Conservation (phyloP, 75 land plant genomes). For the Cunninghamia lanceolata region DNA sequence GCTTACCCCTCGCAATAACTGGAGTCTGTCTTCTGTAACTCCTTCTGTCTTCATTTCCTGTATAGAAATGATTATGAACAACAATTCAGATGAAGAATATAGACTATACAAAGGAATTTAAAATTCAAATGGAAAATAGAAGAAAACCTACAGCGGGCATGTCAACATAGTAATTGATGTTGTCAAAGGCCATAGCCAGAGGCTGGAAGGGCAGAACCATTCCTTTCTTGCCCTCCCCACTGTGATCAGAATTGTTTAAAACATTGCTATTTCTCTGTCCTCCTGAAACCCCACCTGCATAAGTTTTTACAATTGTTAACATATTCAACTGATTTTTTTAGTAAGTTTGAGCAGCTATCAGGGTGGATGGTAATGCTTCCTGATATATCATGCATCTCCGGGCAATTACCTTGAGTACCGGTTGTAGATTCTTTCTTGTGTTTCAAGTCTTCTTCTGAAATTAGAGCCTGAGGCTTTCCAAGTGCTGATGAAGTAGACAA, state of each 20-base stretch:
- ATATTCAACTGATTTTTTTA: constrained; percentile 21
- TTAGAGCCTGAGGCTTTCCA: constrained; percentile 42
- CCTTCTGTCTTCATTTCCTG: constrained; percentile 79
- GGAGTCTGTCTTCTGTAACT: constrained; percentile 50
- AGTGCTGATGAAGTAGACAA: constrained; percentile 18
- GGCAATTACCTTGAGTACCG: neutral
- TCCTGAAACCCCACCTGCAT: neutral
- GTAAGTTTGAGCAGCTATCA: neutral
- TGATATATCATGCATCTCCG: constrained; percentile 7
- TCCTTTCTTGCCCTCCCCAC: constrained; percentile 3
- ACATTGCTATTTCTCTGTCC: neutral
- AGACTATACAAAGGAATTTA: neutral
- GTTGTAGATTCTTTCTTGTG: constrained; percentile 12
- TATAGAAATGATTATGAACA: neutral
- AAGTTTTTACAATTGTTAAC: neutral
- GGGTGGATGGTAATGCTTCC: constrained; percentile 4
- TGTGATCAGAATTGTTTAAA: neutral
- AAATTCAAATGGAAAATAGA: neutral
- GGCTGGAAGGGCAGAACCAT: constrained; percentile 36
- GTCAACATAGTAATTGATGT: constrained; percentile 65
- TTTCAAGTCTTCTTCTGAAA: constrained; percentile 33
- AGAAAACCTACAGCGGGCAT: constrained; percentile 68
- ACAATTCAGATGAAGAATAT: neutral
- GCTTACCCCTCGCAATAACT: constrained; percentile 45
- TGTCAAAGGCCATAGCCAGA: constrained; percentile 50